A percentile compares a stretch with the other conserved stretches of the same genome.
Conservation (phyloP, 2,329 filamentous ascomycete genomes). For the Sporothrix mexicana region DNA sequence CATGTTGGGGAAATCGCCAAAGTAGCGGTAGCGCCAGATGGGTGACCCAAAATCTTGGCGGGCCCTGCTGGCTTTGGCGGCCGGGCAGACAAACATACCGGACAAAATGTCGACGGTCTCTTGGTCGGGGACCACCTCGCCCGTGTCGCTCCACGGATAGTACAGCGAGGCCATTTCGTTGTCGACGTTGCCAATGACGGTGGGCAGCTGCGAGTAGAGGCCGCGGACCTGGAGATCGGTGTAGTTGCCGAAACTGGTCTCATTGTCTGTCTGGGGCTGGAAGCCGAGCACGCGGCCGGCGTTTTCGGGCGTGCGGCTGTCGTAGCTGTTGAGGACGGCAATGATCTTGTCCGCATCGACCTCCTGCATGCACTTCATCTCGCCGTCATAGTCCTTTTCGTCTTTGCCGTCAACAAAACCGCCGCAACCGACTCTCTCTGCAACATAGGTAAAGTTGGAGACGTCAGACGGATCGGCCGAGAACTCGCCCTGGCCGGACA, state of each 20-base stretch:
- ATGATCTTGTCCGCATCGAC: slow-evolving; percentile 1
- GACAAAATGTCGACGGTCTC: background rate
- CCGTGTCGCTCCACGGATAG: background rate
- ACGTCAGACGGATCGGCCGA: slow-evolving; percentile 14
- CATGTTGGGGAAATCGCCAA: slow-evolving; percentile 28
- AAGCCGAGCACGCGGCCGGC: slow-evolving; percentile 16
- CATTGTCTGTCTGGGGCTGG: slow-evolving; percentile 21
- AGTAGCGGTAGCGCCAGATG: slow-evolving; percentile 28
- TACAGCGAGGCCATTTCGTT: slow-evolving; percentile 25
- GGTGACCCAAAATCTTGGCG: background rate
- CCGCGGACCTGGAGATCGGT: slow-evolving; percentile 18
- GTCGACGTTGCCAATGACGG: slow-evolving; percentile 15
- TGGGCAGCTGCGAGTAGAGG: background rate
- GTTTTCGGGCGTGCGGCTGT: background rate
- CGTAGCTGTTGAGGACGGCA: slow-evolving; percentile 13
- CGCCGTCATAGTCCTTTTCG: background rate
- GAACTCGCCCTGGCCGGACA: slow-evolving; percentile 23
- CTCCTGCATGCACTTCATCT: slow-evolving; percentile 3
- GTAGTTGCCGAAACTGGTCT: slow-evolving; percentile 26
- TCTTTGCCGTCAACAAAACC: background rate
- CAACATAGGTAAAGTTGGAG: slow-evolving; percentile 21
- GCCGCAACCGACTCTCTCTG: background rate
- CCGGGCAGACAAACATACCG: slow-evolving; percentile 1
- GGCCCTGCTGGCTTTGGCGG: background rate
- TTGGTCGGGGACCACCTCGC: slow-evolving; percentile 5